Conservation (phyloP, 2,329 filamentous ascomycete genomes). For the Colletotrichum neosansevieriae region DNA sequence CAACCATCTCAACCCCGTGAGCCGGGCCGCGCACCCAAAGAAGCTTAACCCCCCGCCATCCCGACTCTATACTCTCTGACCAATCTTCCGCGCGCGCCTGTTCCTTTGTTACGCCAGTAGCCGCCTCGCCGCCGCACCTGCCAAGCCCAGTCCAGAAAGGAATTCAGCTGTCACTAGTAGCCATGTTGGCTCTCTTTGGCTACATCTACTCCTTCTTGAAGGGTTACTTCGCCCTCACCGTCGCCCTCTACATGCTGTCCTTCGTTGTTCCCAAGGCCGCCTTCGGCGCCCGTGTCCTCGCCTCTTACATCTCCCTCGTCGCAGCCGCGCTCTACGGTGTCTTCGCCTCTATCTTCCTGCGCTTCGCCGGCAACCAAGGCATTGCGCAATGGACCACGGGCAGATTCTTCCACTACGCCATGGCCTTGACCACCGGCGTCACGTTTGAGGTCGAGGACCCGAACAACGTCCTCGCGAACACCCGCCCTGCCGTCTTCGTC, state of each 20-base stretch:
- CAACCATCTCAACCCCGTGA: slow-evolving; percentile 26
- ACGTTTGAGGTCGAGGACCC: slow-evolving; percentile 80
- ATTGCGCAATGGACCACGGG: slow-evolving; percentile 88
- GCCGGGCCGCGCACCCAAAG: slow-evolving; percentile 28
- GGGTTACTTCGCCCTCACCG: slow-evolving; percentile 63
- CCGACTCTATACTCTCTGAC: slow-evolving; percentile 18
- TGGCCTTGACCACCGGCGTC: slow-evolving; percentile 81
- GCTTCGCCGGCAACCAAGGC: slow-evolving; percentile 77
- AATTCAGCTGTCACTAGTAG: slow-evolving; percentile 22
- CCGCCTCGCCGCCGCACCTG: slow-evolving; percentile 30
- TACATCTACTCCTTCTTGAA: slow-evolving; percentile 61
- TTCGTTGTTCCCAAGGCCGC: slow-evolving; percentile 68
- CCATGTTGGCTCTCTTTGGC: slow-evolving; percentile 53
- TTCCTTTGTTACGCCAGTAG: slow-evolving; percentile 25
- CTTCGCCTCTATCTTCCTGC: slow-evolving; percentile 77
- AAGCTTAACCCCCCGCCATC: slow-evolving; percentile 35
- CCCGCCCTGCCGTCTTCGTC: slow-evolving; percentile 88
- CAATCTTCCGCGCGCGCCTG: slow-evolving; percentile 29
- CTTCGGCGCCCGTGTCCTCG: slow-evolving; percentile 77
- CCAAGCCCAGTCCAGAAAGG: slow-evolving; percentile 16
- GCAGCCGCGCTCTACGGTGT: slow-evolving; percentile 79
- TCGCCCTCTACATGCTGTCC: slow-evolving; percentile 73
- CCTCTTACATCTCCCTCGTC: slow-evolving; percentile 73
- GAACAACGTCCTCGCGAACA: slow-evolving; percentile 69
- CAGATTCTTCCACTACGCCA: slow-evolving; percentile 82